These are phyloP conservation scores for Pseudisothecium myosuroides DNA, from an alignment of 225 moss, liverwort and hornwort genomes.

Conservation along the genomic window DNA sequence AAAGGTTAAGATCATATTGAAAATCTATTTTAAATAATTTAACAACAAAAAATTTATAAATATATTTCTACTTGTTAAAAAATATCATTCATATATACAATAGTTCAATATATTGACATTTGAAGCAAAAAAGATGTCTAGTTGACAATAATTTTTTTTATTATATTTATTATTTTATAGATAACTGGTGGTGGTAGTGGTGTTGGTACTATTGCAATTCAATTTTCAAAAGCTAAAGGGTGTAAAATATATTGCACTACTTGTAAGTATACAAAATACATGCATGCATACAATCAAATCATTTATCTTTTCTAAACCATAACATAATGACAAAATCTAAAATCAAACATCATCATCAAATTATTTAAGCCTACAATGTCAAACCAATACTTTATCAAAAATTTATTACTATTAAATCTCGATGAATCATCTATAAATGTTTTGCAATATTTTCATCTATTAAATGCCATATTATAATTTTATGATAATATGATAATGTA, in stretches of 20 bases:
- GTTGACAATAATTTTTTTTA: not conserved
- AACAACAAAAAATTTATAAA: not conserved
- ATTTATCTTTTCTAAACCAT: too few species aligned
- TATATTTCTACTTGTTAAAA: not conserved
- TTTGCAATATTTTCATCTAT: not conserved
- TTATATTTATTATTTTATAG: not conserved
- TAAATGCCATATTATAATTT: too few species aligned
- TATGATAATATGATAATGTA: too few species aligned
- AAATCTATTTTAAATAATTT: too few species aligned
- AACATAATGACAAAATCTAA: not conserved
- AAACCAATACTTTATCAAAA: not conserved
- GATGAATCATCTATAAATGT: not conserved
- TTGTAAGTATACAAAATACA: not conserved
- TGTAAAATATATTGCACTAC: slow-evolving; percentile 34
- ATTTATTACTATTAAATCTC: too few species aligned
- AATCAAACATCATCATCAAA: not conserved
- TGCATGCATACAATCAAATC: not conserved
- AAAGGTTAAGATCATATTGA: too few species aligned
- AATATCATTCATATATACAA: too few species aligned
- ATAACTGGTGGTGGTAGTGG: slow-evolving; percentile 34
- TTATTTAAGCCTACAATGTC: not conserved
- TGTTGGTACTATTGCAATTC: slow-evolving; percentile 46
- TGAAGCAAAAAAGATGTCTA: not conserved
- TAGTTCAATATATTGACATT: not conserved
- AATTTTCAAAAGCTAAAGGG: slow-evolving; percentile 38